Conservation (phyloP, 2,329 filamentous ascomycete species). For the Aureobasidium namibiae region DNA sequence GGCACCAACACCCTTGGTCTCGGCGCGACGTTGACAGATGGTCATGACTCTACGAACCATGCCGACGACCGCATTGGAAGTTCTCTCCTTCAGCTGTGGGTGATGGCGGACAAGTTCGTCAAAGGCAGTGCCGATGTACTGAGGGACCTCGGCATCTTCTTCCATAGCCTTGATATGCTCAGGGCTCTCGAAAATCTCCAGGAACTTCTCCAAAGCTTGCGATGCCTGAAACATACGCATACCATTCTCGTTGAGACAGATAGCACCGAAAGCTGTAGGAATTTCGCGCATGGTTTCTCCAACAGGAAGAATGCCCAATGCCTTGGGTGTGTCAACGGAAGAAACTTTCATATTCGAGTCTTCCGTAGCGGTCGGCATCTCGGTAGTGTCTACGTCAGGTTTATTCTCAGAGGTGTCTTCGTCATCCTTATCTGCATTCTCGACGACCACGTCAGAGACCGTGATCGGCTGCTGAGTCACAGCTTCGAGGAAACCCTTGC, state of each 20-base stretch:
- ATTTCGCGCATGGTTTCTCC: slow-evolving; percentile 81
- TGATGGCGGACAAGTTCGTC: slow-evolving; percentile 95
- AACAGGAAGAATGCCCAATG: slow-evolving; percentile 73
- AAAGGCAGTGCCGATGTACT: slow-evolving; percentile 71
- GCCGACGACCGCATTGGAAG: slow-evolving; percentile 76
- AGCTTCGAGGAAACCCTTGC: slow-evolving; percentile 75
- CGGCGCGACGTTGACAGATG: slow-evolving; percentile 63
- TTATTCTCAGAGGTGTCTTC: not conserved
- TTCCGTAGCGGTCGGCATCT: not conserved
- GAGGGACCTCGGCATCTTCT: slow-evolving; percentile 62
- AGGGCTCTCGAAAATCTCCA: slow-evolving; percentile 94
- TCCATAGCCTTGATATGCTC: slow-evolving; percentile 80
- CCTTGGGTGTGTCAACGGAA: slow-evolving; percentile 29
- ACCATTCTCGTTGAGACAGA: slow-evolving; percentile 81
- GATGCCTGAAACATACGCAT: slow-evolving; percentile 83
- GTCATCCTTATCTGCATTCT: not conserved
- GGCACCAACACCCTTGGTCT: slow-evolving; percentile 62
- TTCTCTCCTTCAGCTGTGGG: slow-evolving; percentile 68
- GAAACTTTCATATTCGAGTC: not conserved
- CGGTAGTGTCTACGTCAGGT: not conserved
- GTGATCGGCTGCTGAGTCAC: slow-evolving; percentile 48
- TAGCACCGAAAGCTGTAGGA: slow-evolving; percentile 82
- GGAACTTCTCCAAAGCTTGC: slow-evolving; percentile 72
- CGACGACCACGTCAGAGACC: slow-evolving; percentile 10
- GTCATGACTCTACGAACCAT: slow-evolving; percentile 79